Evolutionary conservation across 2,329 filamentous ascomycete genomes (phyloP), one percentile per base, ranked within the genome.

Genomic region (Colletotrichum liriopes): DNA sequence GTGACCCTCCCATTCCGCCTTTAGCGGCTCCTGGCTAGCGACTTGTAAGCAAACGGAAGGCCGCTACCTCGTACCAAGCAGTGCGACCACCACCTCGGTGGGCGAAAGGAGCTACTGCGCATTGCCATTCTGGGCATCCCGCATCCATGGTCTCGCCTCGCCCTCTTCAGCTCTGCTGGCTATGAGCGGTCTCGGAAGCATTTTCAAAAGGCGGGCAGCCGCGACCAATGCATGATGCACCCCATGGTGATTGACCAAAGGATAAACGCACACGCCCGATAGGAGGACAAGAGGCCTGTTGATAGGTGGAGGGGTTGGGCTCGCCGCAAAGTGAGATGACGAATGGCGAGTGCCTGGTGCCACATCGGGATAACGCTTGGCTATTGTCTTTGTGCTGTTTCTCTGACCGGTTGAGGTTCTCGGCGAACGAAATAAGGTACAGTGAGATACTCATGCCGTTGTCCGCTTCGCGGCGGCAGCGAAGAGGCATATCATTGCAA

Each of bases 161-260:
- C 54, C 47, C 32, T 29, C 45, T 35, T 64, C 65, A 72, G 70
- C 70, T 65, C 43, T 56, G 29, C 26, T 47, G 47, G 59, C 54
- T 55, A 39, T 32, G 58, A 70, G 65, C 70, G 59, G 66, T 70
- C 52, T 70, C 59, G 65, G 65, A 72, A 72, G 39, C 29, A 70
- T 65, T 51, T 32, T 63, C 18, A 47, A 35, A 51, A 54, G 54
- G 60, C 47, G 51, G 20, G 43, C 52, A 69, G 49, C 49, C 32
- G 37, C 37, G 61, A 43, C n/a, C 43, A 47, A 59, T 68, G 69
- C 65, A 69, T 59, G 29, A 64, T 47, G 65, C 69, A 65, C 65
- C 59, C 69, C 69, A 59, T 69, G 41, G 45, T 59, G 69, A 71
- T 58, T 41, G 23, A 41, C 43, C 41, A 29, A 32, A 49, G 41